Conservation (phyloP, 768 basidiomycete genomes). For the Auriscalpium orientale region DNA sequence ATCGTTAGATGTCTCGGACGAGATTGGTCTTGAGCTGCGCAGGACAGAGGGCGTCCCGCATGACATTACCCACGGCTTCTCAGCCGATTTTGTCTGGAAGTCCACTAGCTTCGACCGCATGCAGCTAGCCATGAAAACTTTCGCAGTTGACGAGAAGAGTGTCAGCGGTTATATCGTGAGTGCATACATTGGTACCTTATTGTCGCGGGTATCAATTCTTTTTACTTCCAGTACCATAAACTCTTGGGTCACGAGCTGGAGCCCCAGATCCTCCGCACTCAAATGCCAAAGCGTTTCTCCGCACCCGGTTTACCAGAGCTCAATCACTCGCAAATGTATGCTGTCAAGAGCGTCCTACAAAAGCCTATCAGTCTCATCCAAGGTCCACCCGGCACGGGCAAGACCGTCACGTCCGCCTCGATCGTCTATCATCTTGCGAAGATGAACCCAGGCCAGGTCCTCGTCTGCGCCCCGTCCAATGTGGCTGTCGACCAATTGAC, state of each 20-base stretch:
- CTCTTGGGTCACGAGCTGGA: constrained; percentile 96
- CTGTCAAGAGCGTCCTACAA: constrained; percentile 97
- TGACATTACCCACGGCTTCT: constrained; percentile 90
- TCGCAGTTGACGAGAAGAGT: constrained; percentile 98
- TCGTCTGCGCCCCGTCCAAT: constrained; percentile 98
- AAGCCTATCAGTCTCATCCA: constrained; percentile 97
- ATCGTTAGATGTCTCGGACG: constrained; percentile 87
- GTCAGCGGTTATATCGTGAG: constrained; percentile 96
- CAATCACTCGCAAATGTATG: constrained; percentile 99
- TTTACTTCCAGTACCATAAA: constrained; percentile 80
- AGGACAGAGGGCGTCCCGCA: constrained; percentile 88
- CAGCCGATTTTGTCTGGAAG: constrained; percentile 99
- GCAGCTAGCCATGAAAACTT: constrained; percentile 99
- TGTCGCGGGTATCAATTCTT: constrained; percentile 7
- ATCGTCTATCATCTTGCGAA: constrained; percentile 98
- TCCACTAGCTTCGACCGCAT: constrained; percentile 99
- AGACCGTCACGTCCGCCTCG: constrained; percentile 98
- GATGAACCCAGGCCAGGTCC: constrained; percentile 99
- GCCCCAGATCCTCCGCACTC: constrained; percentile 81
- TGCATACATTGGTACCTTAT: constrained; percentile 4
- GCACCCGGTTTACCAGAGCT: constrained; percentile 96
- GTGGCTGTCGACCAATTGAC: constrained; percentile 99
- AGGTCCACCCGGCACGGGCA: constrained; percentile 97
- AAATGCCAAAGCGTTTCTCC: constrained; percentile 97
- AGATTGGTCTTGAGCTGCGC: constrained; percentile 90